Evolutionary conservation across 805 yeast species (phyloP), one percentile per base, ranked within the genome.

Genomic region (Teunomyces cretensis): DNA sequence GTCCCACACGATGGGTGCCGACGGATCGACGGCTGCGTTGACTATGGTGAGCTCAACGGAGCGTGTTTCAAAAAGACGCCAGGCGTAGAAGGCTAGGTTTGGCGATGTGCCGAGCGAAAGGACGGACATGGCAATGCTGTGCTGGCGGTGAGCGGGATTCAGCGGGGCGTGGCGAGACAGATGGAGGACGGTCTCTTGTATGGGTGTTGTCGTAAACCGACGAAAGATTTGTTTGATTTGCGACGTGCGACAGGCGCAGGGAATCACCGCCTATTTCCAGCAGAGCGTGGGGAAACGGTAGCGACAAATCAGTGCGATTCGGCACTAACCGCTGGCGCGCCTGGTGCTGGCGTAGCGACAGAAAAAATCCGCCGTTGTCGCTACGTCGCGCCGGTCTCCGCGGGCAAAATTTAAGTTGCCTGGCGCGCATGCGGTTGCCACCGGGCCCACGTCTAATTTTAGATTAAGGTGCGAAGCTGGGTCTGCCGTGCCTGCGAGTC

Each of bases 11-110:
- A 67, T 45, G 13, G 60, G 53, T 8, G 32, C 14, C 14, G 22
- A 19, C 27, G 43, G 45, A 43, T 42, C 40, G 27, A 56, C 45
- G 26, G 55, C 55, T 4, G 68, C 57, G 49, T 68, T 67, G 28
- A 80, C 72, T 14, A 74, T 50, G 11, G 81, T 53, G 32, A 68
- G 64, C 13, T 59, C 55, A 43, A 68, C 58, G 6, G 62, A 47
- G 12, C 66, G 65, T 1, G 84, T 74, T 41, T 70, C 67, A 41
- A 70, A 75, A 30, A 81, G 57, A 42, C 83, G 68, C 84, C 84
- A 80, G 13, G 76, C 75, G 60, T 83, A 83, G 61, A 79, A 81
- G 27, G 78, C 70, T 41, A 81, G 58, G 58, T 80, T 79, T 27
- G 87, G 82, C 59, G 77, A 79, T 8, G 71, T 59, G 26, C 88